These are phyloP conservation scores for Gnomoniopsis smithogilvyi DNA, from an alignment of 2,329 filamentous ascomycete species.

Conservation along the genomic window DNA sequence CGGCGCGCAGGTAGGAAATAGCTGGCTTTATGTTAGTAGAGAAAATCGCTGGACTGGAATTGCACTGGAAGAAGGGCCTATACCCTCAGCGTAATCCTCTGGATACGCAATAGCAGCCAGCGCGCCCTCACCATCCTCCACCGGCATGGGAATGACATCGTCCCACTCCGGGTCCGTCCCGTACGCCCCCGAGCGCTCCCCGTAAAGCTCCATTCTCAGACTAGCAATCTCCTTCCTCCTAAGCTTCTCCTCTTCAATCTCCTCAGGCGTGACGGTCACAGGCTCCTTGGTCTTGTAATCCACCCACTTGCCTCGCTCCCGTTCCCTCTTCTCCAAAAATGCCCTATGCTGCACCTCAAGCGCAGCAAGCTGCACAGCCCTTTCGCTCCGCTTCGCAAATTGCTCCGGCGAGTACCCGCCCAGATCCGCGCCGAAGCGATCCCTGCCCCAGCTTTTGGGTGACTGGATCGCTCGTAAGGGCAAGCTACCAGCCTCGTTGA, in stretches of 20 bases:
- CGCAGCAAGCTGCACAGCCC: conserved; percentile 39
- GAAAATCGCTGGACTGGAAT: conserved; percentile 16
- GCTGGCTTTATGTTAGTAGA: conserved; percentile 43
- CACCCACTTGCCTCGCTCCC: conserved; percentile 19
- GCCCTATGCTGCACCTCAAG: conserved; percentile 41
- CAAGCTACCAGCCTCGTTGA: conserved; percentile 46
- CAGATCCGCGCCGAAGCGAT: conserved; percentile 47
- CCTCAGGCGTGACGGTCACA: conserved; percentile 31
- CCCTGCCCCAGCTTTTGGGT: conserved; percentile 43
- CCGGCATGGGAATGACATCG: conserved; percentile 77
- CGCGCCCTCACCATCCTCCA: conserved; percentile 78
- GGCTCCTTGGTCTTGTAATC: conserved; percentile 21
- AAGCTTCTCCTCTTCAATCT: conserved; percentile 43
- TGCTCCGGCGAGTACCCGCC: conserved; percentile 45
- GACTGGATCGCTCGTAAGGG: conserved; percentile 41
- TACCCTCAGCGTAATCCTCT: conserved; percentile 80
- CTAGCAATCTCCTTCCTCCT: conserved; percentile 49
- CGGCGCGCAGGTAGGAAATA: conserved; percentile 86
- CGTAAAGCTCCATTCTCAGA: conserved; percentile 51
- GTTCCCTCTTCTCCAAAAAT: conserved; percentile 39
- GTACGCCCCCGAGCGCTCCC: conserved; percentile 49
- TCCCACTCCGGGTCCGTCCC: conserved; percentile 74
- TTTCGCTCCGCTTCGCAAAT: conserved; percentile 39
- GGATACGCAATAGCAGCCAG: conserved; percentile 92
- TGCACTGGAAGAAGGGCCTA: background rate